phyloP scores from a whole-genome alignment of 2,329 filamentous ascomycete genomes.

The Diaporthe amygdali region DNA sequence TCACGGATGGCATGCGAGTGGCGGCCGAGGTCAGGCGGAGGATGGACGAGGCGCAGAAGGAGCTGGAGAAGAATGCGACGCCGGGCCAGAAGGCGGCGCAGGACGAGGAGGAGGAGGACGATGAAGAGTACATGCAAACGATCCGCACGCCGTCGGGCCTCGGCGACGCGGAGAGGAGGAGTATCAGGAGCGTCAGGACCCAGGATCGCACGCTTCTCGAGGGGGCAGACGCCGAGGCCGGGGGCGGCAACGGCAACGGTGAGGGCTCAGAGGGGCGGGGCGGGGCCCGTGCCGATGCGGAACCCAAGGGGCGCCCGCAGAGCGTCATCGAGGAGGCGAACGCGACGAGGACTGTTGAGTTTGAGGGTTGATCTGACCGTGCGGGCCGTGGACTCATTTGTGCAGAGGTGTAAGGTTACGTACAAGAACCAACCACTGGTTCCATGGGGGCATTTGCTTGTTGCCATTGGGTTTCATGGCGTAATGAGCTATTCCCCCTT shows the following conservation, averaged over 20 bases:
- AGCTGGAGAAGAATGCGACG: constrained; percentile 84
- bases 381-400: neutral
- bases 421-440: too few species aligned
- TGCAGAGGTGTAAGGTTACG: neutral
- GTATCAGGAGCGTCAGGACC: constrained; percentile 68
- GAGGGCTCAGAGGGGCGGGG: constrained; percentile 30
- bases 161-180: constrained; percentile 65
- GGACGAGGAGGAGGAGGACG: constrained; percentile 73
- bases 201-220: constrained; percentile 75
- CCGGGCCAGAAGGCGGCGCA: constrained; percentile 57
- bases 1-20: constrained; percentile 95
- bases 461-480: neutral
- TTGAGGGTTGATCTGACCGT: constrained; percentile 44
- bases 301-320: constrained; percentile 24
- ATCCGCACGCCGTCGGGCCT: constrained; percentile 46
- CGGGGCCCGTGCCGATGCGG: constrained; percentile 28
- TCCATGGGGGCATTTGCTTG: neutral
- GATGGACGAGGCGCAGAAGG: constrained; percentile 94
- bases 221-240: constrained; percentile 75
- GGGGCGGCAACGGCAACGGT: constrained; percentile 43
- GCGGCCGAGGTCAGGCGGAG: constrained; percentile 88
- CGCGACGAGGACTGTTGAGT: constrained; percentile 50
- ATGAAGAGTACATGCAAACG: constrained; percentile 56
- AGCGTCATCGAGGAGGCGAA: constrained; percentile 29
- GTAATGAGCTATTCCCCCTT: neutral